phyloP scores from a whole-genome alignment of 257 asterid genomes.

The Cynanchum wilfordii region DNA sequence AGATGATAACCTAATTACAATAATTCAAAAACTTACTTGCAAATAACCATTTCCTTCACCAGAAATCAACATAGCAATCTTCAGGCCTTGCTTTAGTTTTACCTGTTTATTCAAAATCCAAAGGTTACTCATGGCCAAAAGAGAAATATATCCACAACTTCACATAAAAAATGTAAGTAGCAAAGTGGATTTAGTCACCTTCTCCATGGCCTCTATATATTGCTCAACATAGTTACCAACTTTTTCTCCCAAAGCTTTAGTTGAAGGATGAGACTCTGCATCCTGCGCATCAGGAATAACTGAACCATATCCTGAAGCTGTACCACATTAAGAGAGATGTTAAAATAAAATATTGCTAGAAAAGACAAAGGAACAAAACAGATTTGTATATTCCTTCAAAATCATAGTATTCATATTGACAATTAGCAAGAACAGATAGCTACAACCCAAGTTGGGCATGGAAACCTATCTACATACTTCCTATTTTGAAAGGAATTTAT shows the following conservation, averaged over 20 bases:
- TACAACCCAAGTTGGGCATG: background rate
- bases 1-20: constrained; percentile 13
- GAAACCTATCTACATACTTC: background rate
- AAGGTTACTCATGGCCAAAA: constrained; percentile 15
- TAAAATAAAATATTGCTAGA: background rate
- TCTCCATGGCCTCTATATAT: constrained; percentile 89
- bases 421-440: background rate
- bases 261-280: constrained; percentile 67
- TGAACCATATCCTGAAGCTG: constrained; percentile 92
- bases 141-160: background rate
- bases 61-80: constrained; percentile 84
- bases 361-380: background rate
- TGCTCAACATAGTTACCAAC: constrained; percentile 62
- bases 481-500: background rate
- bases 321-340: constrained; percentile 11
- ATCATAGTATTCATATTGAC: background rate
- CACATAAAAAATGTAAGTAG: constrained; percentile 3
- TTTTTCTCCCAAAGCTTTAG: constrained; percentile 66
- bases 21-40: constrained; percentile 48
- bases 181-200: constrained; percentile 40
- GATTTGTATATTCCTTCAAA: background rate
- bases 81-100: constrained; percentile 88
- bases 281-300: constrained; percentile 66
- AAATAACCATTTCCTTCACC: constrained; percentile 91
- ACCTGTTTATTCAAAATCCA: constrained; percentile 42